A percentile compares a stretch with the other conserved stretches of the same genome.
These are phyloP conservation scores for Pseudonectria foliicola DNA, from an alignment of 2,329 filamentous ascomycete genomes.

Conservation along the genomic window DNA sequence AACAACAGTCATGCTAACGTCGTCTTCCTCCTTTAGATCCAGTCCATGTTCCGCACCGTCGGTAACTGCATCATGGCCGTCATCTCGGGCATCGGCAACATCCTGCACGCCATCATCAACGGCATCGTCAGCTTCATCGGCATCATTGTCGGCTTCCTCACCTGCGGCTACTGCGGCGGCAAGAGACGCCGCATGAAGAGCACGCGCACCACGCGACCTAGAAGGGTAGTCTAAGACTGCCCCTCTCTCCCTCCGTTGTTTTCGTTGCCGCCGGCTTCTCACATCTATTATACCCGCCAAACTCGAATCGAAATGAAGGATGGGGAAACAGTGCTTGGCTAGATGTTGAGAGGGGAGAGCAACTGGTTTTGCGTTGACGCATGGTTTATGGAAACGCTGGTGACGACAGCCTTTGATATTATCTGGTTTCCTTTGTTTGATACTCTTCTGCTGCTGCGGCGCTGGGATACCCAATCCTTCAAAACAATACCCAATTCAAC, in stretches of 20 bases:
- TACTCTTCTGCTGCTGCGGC: slow-evolving; percentile 9
- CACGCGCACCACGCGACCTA: slow-evolving; percentile 9
- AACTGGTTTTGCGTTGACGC: not conserved
- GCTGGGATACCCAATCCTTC: slow-evolving; percentile 23
- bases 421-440: slow-evolving; percentile 8
- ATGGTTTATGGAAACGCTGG: not conserved
- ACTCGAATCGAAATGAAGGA: no score
- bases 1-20: slow-evolving; percentile 13
- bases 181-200: slow-evolving; percentile 6
- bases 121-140: slow-evolving; percentile 58
- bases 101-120: slow-evolving; percentile 60
- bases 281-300: no score
- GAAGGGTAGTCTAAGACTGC: slow-evolving; percentile 15
- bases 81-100: slow-evolving; percentile 57
- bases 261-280: no score
- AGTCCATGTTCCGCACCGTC: slow-evolving; percentile 54
- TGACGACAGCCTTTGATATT: slow-evolving; percentile 4
- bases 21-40: slow-evolving; percentile 37
- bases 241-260: no score
- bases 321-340: no score
- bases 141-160: slow-evolving; percentile 61
- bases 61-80: slow-evolving; percentile 61
- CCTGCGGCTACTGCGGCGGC: slow-evolving; percentile 39
- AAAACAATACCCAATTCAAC: not conserved
- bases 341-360: not conserved